Base-by-base conservation (phyloP, 2,329 filamentous ascomycete species). In the Ilyonectria mors-panacis region DNA sequence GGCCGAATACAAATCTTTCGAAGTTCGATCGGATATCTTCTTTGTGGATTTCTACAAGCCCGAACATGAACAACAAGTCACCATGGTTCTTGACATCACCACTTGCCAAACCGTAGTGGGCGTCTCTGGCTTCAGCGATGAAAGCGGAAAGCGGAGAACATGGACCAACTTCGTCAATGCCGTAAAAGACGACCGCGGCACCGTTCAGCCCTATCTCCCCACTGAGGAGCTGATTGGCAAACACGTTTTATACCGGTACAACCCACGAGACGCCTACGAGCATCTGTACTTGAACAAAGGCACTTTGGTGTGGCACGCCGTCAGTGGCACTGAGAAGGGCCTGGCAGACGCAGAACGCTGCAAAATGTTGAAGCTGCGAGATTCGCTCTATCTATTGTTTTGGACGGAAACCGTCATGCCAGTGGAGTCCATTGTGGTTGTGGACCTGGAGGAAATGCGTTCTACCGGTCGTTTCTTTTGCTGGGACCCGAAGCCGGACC, bases 371-470 rank as follows among this genome's bases (percentile, higher is more conserved):
- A 71, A 71, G n/a, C 4, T 71, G 1, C n/a, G 54, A 1, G 58
- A 66, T 2, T 39, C 37, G 17, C 21, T 71, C n/a, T 71, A 63
- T 15, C 56, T 71, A 1, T 50, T 71, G 19, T 71, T 71, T 19
- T 71, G 69, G 69, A 71, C 68, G 0, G 69, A 71, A 30, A 71
- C 68, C 0, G 19, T 71, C 13, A 68, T 70, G 69, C 69, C 69
- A 1, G 69, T 71, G 2, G 69, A 71, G 23, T 62, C 63, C 0
- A 37, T 71, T 8, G 58, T 71, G 3, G 61, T 68, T 5, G 26
- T 71, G 2, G 69, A 70, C 30, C 23, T 70, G 50, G 65, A 68
- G 30, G 21, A 63, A 7, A 70, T 70, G 65, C 62, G 68, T 4
- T 70, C 69, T 1, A 66, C 68, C 0, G 65, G 65, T 2, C 51